Base-by-base conservation (phyloP, 2,329 filamentous ascomycete species). In the Madurella fahalii region DNA sequence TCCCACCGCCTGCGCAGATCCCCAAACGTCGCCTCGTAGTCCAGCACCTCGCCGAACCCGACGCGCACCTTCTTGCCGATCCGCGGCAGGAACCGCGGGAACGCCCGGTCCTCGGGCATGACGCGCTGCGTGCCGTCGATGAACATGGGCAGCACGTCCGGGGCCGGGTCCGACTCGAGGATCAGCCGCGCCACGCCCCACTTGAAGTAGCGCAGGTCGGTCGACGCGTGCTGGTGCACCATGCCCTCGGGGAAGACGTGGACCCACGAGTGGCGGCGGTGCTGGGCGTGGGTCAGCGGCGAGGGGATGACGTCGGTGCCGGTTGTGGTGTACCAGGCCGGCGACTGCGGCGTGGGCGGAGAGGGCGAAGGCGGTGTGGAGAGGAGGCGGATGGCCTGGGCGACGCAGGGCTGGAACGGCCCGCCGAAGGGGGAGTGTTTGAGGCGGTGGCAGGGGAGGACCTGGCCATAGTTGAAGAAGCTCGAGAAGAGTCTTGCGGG, bases 241-340 rank as follows among this genome's bases (percentile, higher is more conserved):
- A 89, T 90, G 46, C 91, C 94, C 72, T 99, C 94, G 12, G 94
- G 94, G 70, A 97, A 97, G 52, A 97, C 87, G 71, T 99, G 94
- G 4, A 99, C 77, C 94, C 94, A 99, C 43, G 84, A 83, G 69
- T 89, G 81, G 44, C 83, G 83, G 39, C 59, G 58, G 64, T 90
- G 85, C 59, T 73, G 79, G 2, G 82, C 70, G 68, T 88, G 92
- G 46, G 84, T 81, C 1, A 90, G 85, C 1, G 91, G 90, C 0
- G 89, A 81, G 0, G 80, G 76, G 68, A 90, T 88, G 39, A 71
- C 73, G 70, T 93, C 88, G 15, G 64, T 63, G 42, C 84, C 84
- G 53, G 80, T 84, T 3, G 89, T 91, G 5, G 82, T 83, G 72
- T 84, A 91, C 34, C 34, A 37, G 40, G 74, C 74, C 7, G 11